Base-by-base conservation (phyloP, 106 monocot genomes). In the Dendrobium huoshanense region DNA sequence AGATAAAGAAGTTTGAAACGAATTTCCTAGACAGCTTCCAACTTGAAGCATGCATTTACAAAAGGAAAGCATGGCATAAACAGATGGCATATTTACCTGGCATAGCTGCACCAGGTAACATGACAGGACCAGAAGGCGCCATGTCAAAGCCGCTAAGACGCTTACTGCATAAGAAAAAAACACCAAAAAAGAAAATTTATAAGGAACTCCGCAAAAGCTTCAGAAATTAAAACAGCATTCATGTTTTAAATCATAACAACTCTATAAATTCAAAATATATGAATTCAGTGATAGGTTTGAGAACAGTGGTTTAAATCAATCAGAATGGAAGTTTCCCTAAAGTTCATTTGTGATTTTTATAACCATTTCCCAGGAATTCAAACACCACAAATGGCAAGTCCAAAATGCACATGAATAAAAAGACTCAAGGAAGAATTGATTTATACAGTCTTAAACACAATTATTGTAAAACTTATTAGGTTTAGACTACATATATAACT, bases 81-180 rank as follows among this genome's bases (percentile, higher is more conserved):
- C 74, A 74, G 19, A 74, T 43, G 22, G 29, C 4, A 74, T 19
- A 74, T 29, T 18, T 74, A 74, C 74, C 74, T 42, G 74, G 74
- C 16, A 43, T 11, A 74, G 42, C 43, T 9, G 74, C 19, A 74
- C 74, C 74, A 41, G 74, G 43, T 20, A 74, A 44, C 43, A 74
- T 74, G 44, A 74, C 74, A 74, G 74, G 74, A 42, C 74, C 74
- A 74, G 74, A 74, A 43, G 74, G 74, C 44, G 74, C 74, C 74
- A 74, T 74, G 43, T 74, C 74, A 43, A 74, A 74, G 2, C 74
- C 74, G 20, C 74, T 74, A 44, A 74, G 43, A 44, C 74, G 74
- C 74, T 74, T 74, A 44, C 74, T 74, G 43, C 41, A 74, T 18
- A 74, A 51, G 51, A 74, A 74, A 42, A 43, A 16, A 74, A 8